Conservation (phyloP, 2,329 filamentous ascomycete genomes). For the Mollisiaceae sp. region DNA sequence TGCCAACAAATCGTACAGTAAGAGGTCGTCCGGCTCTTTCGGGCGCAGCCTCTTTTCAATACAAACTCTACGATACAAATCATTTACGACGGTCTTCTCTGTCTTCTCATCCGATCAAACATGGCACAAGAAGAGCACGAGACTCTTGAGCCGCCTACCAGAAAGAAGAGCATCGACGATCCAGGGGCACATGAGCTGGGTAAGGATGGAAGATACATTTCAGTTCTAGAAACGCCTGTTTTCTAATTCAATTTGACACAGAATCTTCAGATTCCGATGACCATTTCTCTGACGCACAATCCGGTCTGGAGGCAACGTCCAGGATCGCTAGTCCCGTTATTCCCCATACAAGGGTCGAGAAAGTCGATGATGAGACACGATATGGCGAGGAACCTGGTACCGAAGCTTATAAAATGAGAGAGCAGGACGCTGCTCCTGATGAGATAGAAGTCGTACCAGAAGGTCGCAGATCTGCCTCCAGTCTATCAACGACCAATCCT, state of each 20-base stretch:
- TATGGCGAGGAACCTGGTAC: constrained; percentile 68
- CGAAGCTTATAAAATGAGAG: constrained; percentile 59
- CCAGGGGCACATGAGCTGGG: constrained; percentile 66
- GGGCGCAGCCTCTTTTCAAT: constrained; percentile 10
- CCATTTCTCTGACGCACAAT: constrained; percentile 71
- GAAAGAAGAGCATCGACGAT: constrained; percentile 52
- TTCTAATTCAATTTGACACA: constrained; percentile 33
- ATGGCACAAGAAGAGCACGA: constrained; percentile 44
- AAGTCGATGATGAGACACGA: constrained; percentile 60
- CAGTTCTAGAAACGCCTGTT: not conserved
- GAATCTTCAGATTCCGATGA: constrained; percentile 70
- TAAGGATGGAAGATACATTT: constrained; percentile 41
- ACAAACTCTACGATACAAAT: not conserved
- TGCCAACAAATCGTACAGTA: constrained; percentile 10
- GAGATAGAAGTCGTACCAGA: constrained; percentile 55
- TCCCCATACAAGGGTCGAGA: constrained; percentile 64
- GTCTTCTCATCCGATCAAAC: constrained; percentile 2
- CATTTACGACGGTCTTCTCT: not conserved
- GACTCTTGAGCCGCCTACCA: constrained; percentile 48
- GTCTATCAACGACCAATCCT: constrained; percentile 7
- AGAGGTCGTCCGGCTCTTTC: constrained; percentile 7
- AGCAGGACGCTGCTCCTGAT: constrained; percentile 63
- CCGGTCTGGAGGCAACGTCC: constrained; percentile 48
- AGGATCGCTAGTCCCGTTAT: constrained; percentile 52
- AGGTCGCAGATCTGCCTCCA: constrained; percentile 12